Evolutionary conservation across 371 early-diverging fungal species (phyloP), one percentile per base, ranked within the genome.

Genomic region (Apophysomyces sp.): DNA sequence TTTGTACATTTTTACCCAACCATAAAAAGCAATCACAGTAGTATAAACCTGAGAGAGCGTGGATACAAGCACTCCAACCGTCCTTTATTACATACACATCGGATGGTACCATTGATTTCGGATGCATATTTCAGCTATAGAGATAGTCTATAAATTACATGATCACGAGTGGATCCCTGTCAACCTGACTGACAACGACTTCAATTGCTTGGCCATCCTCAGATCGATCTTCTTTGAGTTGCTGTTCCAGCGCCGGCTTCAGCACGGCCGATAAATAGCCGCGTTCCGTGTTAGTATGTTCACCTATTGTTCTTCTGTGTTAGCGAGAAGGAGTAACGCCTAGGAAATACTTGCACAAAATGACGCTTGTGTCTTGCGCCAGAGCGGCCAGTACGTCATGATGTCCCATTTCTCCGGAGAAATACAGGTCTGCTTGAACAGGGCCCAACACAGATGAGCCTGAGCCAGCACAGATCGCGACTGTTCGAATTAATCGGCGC

Each of bases 341-440:
- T 26, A 29, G n/a, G 13, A 52, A 60, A 34, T 16, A 65, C 79
- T 78, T 80, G 81, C 96, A 91, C 39, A 99, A 76, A 54, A 99
- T 88, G 12, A 98, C 97, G 56, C 87, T 92, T 12, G 88, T 92
- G 52, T 85, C 77, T 32, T 85, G 80, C 9, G 86, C 89, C 21
- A 89, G 68, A 9, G 93, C 93, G 34, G 86, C 90, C 51, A 98
- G 79, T 2, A 97, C 81, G 57, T 95, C 95, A 63, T 98, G 98
- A 67, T 97, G 98, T 13, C 88, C 84, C 86, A 97, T 91, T 77
- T 98, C 98, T 26, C 99, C 99, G n/a, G 99, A 94, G 32, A 97
- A 84, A 66, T 87, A 90, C 44, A 98, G 66, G 62, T 95, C 95
- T 3, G 85, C 87, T 8, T 72, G 49, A 0, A 74, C 65, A 1